Conservation (phyloP, 169 alveolate species). For the Plasmodium sp. region DNA sequence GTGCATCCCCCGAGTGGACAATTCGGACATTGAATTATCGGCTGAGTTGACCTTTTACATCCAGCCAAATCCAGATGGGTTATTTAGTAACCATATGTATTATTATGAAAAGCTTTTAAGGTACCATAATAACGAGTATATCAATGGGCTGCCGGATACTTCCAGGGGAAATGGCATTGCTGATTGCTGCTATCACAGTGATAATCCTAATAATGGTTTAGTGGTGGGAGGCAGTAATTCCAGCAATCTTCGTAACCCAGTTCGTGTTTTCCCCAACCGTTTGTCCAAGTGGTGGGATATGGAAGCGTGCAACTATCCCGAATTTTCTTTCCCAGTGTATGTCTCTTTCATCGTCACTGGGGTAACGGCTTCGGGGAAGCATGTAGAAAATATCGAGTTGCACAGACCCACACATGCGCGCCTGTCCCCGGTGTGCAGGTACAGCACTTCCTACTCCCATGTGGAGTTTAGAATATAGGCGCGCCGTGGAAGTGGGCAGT, state of each 20-base stretch:
- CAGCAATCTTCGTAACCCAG: background rate
- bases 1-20: constrained; percentile 21
- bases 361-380: constrained; percentile 18
- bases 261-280: background rate
- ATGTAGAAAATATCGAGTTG: constrained; percentile 37
- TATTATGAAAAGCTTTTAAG: background rate
- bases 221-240: background rate
- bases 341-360: constrained; percentile 52
- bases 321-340: constrained; percentile 29
- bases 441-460: constrained; percentile 7
- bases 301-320: background rate
- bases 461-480: constrained; percentile 37
- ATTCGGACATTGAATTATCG: background rate
- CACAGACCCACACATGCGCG: background rate
- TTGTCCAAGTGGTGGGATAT: background rate
- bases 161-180: background rate
- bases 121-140: background rate
- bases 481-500: background rate
- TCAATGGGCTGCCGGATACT: background rate
- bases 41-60: constrained; percentile 17
- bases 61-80: background rate
- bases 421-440: constrained; percentile 30
- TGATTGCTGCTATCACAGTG: background rate
- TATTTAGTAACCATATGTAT: background rate
- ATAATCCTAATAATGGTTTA: no score